Percentiles rank a stretch among this genome's conserved stretches.
Evolutionary conservation across 1,139 yeast genomes (phyloP).

Genomic region (Protomyces inouyei): DNA sequence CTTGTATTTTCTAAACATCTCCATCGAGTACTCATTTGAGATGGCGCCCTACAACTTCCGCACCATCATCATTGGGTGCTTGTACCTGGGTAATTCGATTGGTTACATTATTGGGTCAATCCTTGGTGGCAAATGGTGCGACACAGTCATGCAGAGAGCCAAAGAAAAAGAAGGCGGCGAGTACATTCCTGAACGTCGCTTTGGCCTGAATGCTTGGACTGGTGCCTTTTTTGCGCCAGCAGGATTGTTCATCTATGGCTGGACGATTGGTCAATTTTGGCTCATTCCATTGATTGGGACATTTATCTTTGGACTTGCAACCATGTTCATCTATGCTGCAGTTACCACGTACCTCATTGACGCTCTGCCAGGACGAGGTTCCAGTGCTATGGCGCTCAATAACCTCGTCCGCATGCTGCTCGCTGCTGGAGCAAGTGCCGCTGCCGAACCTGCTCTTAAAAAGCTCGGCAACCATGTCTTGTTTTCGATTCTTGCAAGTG

Average conservation of each 20-base stretch:
- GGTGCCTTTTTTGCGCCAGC: slow-evolving; percentile 62
- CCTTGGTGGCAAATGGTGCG: slow-evolving; percentile 77
- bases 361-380: slow-evolving; percentile 80
- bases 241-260: slow-evolving; percentile 69
- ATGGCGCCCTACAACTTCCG: slow-evolving; percentile 64
- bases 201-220: slow-evolving; percentile 65
- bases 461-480: slow-evolving; percentile 7
- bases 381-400: slow-evolving; percentile 81
- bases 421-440: slow-evolving; percentile 1
- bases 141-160: slow-evolving; percentile 47
- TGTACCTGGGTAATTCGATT: slow-evolving; percentile 78
- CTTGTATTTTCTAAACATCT: slow-evolving; percentile 68
- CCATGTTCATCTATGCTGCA: slow-evolving; percentile 79
- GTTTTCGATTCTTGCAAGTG: slow-evolving; percentile 1
- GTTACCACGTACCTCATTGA: slow-evolving; percentile 79
- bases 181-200: slow-evolving; percentile 68
- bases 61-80: slow-evolving; percentile 62
- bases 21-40: slow-evolving; percentile 61
- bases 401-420: slow-evolving; percentile 35
- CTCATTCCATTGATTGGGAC: slow-evolving; percentile 70
- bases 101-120: slow-evolving; percentile 70
- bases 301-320: slow-evolving; percentile 72
- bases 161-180: slow-evolving; percentile 51
- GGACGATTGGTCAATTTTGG: slow-evolving; percentile 74
- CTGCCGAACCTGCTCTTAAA: slow-evolving; percentile 4